Conservation (phyloP, 1,284 basidiomycete genomes). For the Moesziomyces sp. region DNA sequence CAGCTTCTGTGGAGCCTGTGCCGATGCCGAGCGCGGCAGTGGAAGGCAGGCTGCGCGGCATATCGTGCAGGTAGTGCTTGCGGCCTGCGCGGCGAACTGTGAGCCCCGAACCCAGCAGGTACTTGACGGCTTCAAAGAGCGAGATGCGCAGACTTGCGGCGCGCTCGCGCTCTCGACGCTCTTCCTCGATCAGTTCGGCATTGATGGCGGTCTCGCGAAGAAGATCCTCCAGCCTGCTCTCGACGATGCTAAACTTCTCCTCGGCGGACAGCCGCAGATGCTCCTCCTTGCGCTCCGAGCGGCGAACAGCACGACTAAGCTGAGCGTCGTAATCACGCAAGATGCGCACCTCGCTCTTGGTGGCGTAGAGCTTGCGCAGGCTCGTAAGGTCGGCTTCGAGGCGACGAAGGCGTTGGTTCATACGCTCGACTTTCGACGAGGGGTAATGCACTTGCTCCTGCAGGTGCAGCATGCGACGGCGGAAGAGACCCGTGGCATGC, state of each 20-base stretch:
- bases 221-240: conserved; percentile 61
- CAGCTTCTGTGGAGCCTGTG: conserved; percentile 10
- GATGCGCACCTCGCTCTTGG: conserved; percentile 63
- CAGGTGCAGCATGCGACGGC: conserved; percentile 58
- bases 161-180: conserved; percentile 56
- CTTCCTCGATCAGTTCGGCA: conserved; percentile 63
- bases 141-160: conserved; percentile 45
- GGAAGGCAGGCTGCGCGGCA: conserved; percentile 43
- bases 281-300: conserved; percentile 62
- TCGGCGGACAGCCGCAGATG: conserved; percentile 55
- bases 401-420: conserved; percentile 59
- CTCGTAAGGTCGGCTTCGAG: conserved; percentile 64
- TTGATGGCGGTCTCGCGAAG: conserved; percentile 63
- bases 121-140: conserved; percentile 58
- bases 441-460: conserved; percentile 66
- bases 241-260: conserved; percentile 61
- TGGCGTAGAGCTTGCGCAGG: conserved; percentile 57
- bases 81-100: conserved; percentile 23
- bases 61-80: conserved; percentile 47
- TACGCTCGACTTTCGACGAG: conserved; percentile 60
- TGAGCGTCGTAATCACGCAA: conserved; percentile 67
- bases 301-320: conserved; percentile 64
- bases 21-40: conserved; percentile 45
- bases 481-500: conserved; percentile 47
- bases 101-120: conserved; percentile 49